phyloP scores from a whole-genome alignment of 805 yeast species.

The Saccharomycopsis amapae region DNA sequence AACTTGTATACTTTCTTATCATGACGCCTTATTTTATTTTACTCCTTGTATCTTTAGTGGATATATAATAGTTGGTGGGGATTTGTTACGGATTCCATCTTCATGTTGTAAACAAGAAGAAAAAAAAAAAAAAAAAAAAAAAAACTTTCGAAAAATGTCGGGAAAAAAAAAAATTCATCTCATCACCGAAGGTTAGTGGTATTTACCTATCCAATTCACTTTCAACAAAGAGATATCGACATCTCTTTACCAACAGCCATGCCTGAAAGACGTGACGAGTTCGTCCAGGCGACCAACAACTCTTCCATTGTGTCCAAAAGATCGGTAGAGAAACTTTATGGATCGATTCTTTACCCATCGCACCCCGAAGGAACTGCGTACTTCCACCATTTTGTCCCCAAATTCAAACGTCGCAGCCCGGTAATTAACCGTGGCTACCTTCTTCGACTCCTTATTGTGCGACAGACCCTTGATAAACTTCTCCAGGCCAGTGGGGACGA shows the following conservation, averaged over 20 bases:
- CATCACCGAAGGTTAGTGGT: too few species aligned
- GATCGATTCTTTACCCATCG: slow-evolving; percentile 23
- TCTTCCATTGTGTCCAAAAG: slow-evolving; percentile 78
- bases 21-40: too few species aligned
- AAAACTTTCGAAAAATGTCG: not conserved
- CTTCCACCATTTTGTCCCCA: slow-evolving; percentile 62
- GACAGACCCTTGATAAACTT: slow-evolving; percentile 44
- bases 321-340: slow-evolving; percentile 64
- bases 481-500: slow-evolving; percentile 26
- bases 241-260: not conserved
- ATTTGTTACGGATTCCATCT: too few species aligned
- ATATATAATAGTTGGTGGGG: too few species aligned
- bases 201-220: too few species aligned
- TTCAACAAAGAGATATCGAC: not conserved
- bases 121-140: not conserved
- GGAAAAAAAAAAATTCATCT: not conserved
- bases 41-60: too few species aligned
- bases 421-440: slow-evolving; percentile 80
- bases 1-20: too few species aligned
- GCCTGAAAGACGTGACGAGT: slow-evolving; percentile 23
- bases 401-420: slow-evolving; percentile 64
- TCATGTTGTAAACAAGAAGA: too few species aligned
- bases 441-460: slow-evolving; percentile 68
- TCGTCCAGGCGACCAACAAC: slow-evolving; percentile 79
- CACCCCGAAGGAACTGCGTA: slow-evolving; percentile 31